Evolutionary conservation across 108 stramenopile genomes (phyloP), one percentile per base, ranked within the genome.

Genomic region (Cyclostephanos invisitatus): DNA sequence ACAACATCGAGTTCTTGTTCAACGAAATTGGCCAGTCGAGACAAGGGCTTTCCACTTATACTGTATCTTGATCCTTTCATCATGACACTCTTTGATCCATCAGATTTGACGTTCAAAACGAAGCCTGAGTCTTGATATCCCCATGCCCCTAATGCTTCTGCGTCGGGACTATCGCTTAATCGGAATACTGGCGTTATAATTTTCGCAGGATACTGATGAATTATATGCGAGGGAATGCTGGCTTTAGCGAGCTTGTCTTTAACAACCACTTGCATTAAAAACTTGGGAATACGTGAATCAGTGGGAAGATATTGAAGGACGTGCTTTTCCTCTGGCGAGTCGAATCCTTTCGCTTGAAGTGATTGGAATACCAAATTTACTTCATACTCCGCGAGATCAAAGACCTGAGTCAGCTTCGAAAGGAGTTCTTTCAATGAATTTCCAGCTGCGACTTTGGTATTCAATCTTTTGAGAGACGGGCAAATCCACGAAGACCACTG

Each of bases 141-240:
- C 95, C 92, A 96, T 57, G 89, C 84, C 14, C 95, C 95, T 44
- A 91, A 86, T 29, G 83, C 68, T 80, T 95, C 94, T 28, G 49
- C n/a, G 60, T 70, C 32, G 17, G 64, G 55, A 66, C 71, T 47
- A 10, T 51, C 21, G n/a, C 32, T n/a, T 14, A 27, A 58, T 25
- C 12, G 40, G 64, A 76, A 78, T 24, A 78, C 8, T 25, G 62
- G 62, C 12, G 60, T 21, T 5, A 36, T 21, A 20, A 44, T 61
- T 17, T 6, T 7, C 18, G 10, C 36, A 61, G 4, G 0, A 61
- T 38, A 5, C 40, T 40, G 60, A 61, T 44, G 21, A 61, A 9
- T 27, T 20, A 22, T 28, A 14, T 42, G 5, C 20, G 40, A 48
- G 32, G 42, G 38, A 35, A 14, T 28, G 10, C 18, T 25, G 18